Evolutionary conservation across 1,284 basidiomycete genomes (phyloP), one percentile per base, ranked within the genome.

Genomic region (Mycosarcoma mackinlayi): DNA sequence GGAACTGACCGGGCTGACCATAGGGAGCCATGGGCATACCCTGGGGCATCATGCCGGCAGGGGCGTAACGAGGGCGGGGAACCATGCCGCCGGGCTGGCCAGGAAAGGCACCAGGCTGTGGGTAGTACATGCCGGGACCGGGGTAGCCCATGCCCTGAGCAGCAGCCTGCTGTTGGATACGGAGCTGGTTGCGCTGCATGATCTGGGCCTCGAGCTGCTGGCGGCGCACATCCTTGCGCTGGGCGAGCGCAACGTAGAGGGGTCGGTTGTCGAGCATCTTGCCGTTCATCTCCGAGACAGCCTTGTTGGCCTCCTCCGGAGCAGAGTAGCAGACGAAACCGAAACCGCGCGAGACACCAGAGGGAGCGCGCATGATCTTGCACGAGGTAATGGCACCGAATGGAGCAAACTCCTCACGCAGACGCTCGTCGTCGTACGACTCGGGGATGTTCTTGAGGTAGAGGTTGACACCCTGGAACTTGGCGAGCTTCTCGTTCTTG

Each of bases 201-300:
- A 82, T 78, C 70, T 98, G 96, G 80, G 92, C 94, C 87, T 98
- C 96, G 79, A 99, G 89, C 84, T 98, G 95, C 85, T 98, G 96
- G 81, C 95, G 90, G 83, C 96, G 92, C 77, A 95, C 93, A 83
- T 99, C 96, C 78, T 95, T 94, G 79, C 95, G 93, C 85, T 99
- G 96, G 76, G 96, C 96, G 65, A 98, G 90, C 51, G 95, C 95
- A 83, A 99, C 96, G 84, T 98, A 99, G 79, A 99, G 89, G 52
- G 96, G 96, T 86, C 98, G 98, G 81, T 91, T 89, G 75, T 95
- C 94, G 82, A 98, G 93, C 92, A 98, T 98, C 88, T 98, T 98
- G 88, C 97, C 97, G 88, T 98, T 98, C 94, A 99, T 97, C 87
- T 99, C 96, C 55, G 93, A 92, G 72, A 98, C 94, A 65, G 96